Evolutionary conservation across 306 rosid species (phyloP), one percentile per base, ranked within the genome.

Genomic region (Malus sieversii): DNA sequence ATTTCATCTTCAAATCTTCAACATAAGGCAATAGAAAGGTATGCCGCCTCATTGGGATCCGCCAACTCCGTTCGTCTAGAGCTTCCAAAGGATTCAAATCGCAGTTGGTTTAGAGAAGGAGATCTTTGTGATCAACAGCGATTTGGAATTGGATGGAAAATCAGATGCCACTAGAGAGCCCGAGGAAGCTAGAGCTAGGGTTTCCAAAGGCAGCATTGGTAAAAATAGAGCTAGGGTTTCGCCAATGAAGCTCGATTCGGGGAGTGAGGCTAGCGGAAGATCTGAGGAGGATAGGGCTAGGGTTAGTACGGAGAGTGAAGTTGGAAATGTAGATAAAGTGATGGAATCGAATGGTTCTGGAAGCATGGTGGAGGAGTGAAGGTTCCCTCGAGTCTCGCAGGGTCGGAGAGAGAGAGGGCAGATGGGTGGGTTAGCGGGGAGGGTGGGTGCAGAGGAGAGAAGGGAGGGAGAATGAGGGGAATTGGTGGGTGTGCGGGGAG

Each of bases 71-170:
- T 73, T 55, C 65, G 62, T 65, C 10, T 75, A 84, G 88, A 79
- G 85, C 74, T 85, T 84, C 80, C 66, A 59, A 46, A 9, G 38
- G 77, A 53, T 66, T 14, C 52, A 61, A 52, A 61, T 4, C 8
- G 10, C 16, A 30, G 14, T 72, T 22, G 22, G 51, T 69, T 65
- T 78, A 16, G 79, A 66, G 33, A 30, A 30, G 33, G 33, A 30
- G 75, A 68, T 78, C 65, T 86, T 84, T 77, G 77, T 82, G 84
- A 90, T 89, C 93, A 89, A 76, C 82, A 80, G 32, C 81, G 89
- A 69, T 82, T 77, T 77, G 66, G 80, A 81, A 29, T 80, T 82
- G 27, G 88, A 74, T 10, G 68, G 73, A 8, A 77, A 79, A 73
- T 51, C 79, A 3, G 89, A 76, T 52, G 48, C 73, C 62, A 57